phyloP scores from a whole-genome alignment of 2,329 filamentous ascomycete genomes.

The Trichoderma koningiopsis region DNA sequence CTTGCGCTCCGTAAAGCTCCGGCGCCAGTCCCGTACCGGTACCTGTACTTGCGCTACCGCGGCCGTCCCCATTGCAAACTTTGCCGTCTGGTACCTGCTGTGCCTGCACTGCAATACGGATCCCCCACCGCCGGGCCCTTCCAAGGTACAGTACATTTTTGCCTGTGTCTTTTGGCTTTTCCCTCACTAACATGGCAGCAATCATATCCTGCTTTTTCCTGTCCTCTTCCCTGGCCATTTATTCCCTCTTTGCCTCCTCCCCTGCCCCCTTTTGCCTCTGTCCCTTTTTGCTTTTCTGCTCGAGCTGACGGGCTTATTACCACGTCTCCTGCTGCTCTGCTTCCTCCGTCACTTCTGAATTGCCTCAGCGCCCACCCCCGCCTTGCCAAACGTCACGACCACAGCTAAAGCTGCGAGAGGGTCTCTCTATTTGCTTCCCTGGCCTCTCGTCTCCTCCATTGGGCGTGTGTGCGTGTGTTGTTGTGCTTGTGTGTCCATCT shows the following conservation, averaged over 20 bases:
- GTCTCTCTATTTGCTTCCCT: not conserved
- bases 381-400: not conserved
- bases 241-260: conserved; percentile 27
- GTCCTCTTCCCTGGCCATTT: conserved; percentile 9
- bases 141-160: not conserved
- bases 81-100: not conserved
- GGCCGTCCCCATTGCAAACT: not conserved
- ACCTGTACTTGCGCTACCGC: conserved; percentile 8
- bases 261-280: conserved; percentile 27
- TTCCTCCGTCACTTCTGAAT: not conserved
- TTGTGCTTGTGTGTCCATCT: conserved; percentile 6
- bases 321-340: not conserved
- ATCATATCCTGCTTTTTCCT: conserved; percentile 25
- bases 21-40: conserved; percentile 14
- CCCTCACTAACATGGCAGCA: conserved; percentile 23
- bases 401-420: conserved; percentile 9
- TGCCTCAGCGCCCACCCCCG: not conserved
- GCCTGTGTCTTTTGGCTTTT: not conserved
- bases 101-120: not conserved
- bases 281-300: conserved; percentile 19
- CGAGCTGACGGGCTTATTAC: not conserved
- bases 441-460: not conserved
- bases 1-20: conserved; percentile 21
- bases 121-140: not conserved
- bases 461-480: conserved; percentile 12